phyloP scores from a whole-genome alignment of 2,329 filamentous ascomycete genomes.

The Alternaria burnsii region DNA sequence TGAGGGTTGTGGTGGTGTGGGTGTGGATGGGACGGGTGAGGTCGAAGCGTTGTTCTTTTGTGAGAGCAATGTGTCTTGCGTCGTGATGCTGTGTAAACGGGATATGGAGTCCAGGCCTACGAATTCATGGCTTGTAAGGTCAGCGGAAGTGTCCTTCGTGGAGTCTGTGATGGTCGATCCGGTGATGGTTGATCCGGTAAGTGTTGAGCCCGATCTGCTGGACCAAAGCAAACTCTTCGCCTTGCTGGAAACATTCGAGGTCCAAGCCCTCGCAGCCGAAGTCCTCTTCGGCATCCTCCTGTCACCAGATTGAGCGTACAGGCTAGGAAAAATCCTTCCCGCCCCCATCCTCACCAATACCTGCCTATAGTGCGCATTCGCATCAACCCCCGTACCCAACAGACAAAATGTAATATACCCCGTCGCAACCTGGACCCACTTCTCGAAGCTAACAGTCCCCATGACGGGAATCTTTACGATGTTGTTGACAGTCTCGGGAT shows the following conservation, averaged over 20 bases:
- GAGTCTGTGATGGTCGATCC: slow-evolving; percentile 24
- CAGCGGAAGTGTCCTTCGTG: slow-evolving; percentile 13
- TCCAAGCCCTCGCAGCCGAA: slow-evolving; percentile 28
- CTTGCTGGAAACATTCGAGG: slow-evolving; percentile 26
- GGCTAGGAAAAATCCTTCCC: slow-evolving; percentile 42
- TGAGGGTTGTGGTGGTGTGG: slow-evolving; percentile 1
- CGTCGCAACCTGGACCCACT: slow-evolving; percentile 65
- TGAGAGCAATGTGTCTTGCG: slow-evolving; percentile 15
- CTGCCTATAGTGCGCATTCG: slow-evolving; percentile 48
- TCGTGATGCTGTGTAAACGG: slow-evolving; percentile 16
- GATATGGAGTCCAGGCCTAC: slow-evolving; percentile 4
- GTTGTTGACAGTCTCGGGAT: slow-evolving; percentile 50
- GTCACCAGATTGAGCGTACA: slow-evolving; percentile 32
- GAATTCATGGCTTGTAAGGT: slow-evolving; percentile 25
- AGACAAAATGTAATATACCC: slow-evolving; percentile 68
- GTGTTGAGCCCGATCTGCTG: slow-evolving; percentile 24
- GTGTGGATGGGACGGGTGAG: neutral
- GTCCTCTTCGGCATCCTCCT: slow-evolving; percentile 22
- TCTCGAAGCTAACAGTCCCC: slow-evolving; percentile 60
- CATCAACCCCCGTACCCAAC: slow-evolving; percentile 71
- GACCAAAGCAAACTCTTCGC: slow-evolving; percentile 38
- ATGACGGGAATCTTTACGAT: slow-evolving; percentile 59
- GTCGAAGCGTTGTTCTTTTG: neutral
- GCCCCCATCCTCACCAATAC: slow-evolving; percentile 36
- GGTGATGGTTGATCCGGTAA: slow-evolving; percentile 18